Evolutionary conservation across 441 rosid genomes (phyloP), one percentile per base, ranked within the genome.

Genomic region (Bocquillonia castaneifolia): DNA sequence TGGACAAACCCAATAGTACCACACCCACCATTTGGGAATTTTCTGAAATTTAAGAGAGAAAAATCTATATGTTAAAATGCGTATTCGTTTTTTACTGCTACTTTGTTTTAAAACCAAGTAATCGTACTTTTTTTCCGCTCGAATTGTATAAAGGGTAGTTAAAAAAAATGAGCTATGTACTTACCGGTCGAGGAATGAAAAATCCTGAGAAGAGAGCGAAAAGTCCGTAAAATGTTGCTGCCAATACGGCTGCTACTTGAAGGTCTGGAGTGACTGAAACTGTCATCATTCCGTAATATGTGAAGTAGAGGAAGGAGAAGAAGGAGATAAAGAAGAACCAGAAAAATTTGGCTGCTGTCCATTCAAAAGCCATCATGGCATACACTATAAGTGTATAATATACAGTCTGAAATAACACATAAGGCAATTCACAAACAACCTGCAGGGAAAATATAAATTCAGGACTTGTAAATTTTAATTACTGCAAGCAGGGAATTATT

Each of bases 231-330:
- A 87, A 90, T 9, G 93, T 87, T 23, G 91, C 84, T 0, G 98
- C 93, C 0, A 87, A 83, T 45, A 92, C 81, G 3, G 93, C 67
- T 12, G 98, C 92, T 3, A 89, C 80, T 86, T 90, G 97, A 48
- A 81, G 93, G 76, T 87, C 88, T 5, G 97, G 96, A 0, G 97
- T 87, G 66, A 92, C 83, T 59, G 59, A 87, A 28, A 73, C 92
- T 0, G 89, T 73, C 97, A 92, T 88, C 98, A 90, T 90, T 45
- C 95, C 97, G 0, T 92, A 88, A 80, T 87, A 92, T 29, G 93
- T 88, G 86, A 90, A 92, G 87, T 88, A 88, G 15, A 92, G 89
- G 78, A 90, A 86, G 67, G 98, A 80, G 83, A 90, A 78, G 82
- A 90, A 92, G 59, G 81, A 68, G 72, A 88, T 64, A 32, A 85